Percentiles rank a stretch among this genome's conserved stretches.
Evolutionary conservation across 129 eudicot species (phyloP).

Genomic region (Pittosporum tobira): DNA sequence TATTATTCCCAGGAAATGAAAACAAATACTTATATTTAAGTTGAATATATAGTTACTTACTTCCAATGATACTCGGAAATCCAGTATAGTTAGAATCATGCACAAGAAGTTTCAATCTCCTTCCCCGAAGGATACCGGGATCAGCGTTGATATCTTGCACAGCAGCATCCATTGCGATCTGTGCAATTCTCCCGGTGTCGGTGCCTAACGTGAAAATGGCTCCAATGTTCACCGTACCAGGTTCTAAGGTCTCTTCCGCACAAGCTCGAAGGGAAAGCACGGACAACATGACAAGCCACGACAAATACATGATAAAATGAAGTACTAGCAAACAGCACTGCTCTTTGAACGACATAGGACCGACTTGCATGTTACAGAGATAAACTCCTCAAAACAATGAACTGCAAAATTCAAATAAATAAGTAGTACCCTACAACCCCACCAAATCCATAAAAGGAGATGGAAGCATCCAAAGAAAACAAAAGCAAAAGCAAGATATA

Average conservation of each 20-base stretch:
- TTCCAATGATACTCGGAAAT: constrained; percentile 72
- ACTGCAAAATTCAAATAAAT: not conserved
- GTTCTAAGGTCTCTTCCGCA: constrained; percentile 10
- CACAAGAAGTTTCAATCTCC: constrained; percentile 36
- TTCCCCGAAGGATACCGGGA: constrained; percentile 50
- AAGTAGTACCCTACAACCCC: no score
- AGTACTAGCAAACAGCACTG: not conserved
- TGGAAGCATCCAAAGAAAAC: not conserved
- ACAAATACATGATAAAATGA: constrained; percentile 23
- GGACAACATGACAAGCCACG: constrained; percentile 18
- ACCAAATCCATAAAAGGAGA: no score
- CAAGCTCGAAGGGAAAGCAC: constrained; percentile 19
- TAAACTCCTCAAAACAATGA: not conserved
- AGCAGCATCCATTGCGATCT: constrained; percentile 78
- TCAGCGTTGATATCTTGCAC: constrained; percentile 76
- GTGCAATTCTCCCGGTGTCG: constrained; percentile 47
- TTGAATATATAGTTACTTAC: no score
- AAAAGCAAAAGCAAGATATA: not conserved
- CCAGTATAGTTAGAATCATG: constrained; percentile 73
- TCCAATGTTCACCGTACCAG: constrained; percentile 53
- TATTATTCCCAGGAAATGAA: no score
- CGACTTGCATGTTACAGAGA: not conserved
- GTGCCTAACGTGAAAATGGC: constrained; percentile 48
- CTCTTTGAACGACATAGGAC: not conserved
- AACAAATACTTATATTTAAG: no score